Conservation (phyloP, 2,329 filamentous ascomycete species). For the Aspergillus aculeatus region DNA sequence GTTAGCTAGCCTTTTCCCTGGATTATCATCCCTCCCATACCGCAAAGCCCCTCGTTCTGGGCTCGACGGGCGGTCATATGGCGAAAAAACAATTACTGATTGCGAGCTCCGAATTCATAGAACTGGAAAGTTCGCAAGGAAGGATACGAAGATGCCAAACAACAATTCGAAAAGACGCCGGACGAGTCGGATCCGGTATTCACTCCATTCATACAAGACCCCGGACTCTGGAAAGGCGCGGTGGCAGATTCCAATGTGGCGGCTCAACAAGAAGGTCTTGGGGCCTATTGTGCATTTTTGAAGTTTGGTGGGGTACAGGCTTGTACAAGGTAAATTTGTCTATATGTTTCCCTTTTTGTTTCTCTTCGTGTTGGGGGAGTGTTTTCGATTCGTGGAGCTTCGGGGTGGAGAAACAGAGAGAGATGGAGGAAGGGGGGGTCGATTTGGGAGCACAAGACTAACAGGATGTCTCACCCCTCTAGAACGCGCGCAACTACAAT, state of each 20-base stretch:
- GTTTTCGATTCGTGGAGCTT: not conserved
- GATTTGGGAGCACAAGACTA: no score
- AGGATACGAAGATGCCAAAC: conserved; percentile 88
- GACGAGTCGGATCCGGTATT: conserved; percentile 85
- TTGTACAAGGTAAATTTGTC: conserved; percentile 60
- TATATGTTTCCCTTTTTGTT: not conserved
- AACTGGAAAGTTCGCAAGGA: conserved; percentile 96
- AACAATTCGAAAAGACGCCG: conserved; percentile 79
- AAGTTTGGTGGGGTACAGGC: conserved; percentile 84
- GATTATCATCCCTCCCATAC: not conserved
- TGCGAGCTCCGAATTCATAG: conserved; percentile 40
- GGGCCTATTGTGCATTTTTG: conserved; percentile 84
- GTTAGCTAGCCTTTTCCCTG: conserved; percentile 22
- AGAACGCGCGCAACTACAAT: conserved; percentile 75
- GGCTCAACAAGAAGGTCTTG: conserved; percentile 89
- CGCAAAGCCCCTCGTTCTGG: no score
- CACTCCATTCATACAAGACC: conserved; percentile 80
- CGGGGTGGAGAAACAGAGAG: no score
- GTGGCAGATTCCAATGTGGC: conserved; percentile 95
- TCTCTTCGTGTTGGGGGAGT: not conserved
- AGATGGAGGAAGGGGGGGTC: no score
- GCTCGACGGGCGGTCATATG: not conserved
- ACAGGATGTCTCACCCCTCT: not conserved
- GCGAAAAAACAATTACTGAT: conserved; percentile 18
- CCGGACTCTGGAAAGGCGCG: conserved; percentile 85